A percentile compares a stretch with the other conserved stretches of the same genome.
phyloP scores from a whole-genome alignment of 83 land plant genomes.

The Thuja plicata region DNA sequence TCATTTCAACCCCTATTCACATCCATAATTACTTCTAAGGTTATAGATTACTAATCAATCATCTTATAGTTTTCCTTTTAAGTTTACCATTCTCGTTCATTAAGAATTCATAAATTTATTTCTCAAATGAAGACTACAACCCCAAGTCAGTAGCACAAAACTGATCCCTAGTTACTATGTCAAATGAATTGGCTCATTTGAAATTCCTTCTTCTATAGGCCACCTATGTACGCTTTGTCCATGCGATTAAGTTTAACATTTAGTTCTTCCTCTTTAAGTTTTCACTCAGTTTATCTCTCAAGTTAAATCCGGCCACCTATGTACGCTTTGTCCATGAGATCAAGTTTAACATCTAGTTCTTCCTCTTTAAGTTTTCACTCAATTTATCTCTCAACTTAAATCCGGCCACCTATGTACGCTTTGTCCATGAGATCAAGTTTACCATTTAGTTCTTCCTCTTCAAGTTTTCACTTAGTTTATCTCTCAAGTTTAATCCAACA shows the following conservation, averaged over 20 bases:
- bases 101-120: neutral
- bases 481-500: too few relatives aligned
- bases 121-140: too few relatives aligned
- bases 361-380: neutral
- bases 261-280: neutral
- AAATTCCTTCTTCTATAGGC: neutral
- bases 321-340: neutral
- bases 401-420: neutral
- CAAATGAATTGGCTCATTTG: neutral
- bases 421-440: neutral
- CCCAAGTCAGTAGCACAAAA: too few relatives aligned
- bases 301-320: too few relatives aligned
- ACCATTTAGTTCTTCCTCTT: neutral
- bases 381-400: too few relatives aligned
- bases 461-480: too few relatives aligned
- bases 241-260: neutral
- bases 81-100: neutral
- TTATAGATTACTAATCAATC: neutral
- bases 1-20: too few relatives aligned
- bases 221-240: neutral
- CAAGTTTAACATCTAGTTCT: neutral
- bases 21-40: too few relatives aligned
- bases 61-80: neutral
- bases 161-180: neutral
- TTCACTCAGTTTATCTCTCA: too few relatives aligned